Evolutionary conservation across 345 rosid species (phyloP).

Genomic region (Ceriops decandra): DNA sequence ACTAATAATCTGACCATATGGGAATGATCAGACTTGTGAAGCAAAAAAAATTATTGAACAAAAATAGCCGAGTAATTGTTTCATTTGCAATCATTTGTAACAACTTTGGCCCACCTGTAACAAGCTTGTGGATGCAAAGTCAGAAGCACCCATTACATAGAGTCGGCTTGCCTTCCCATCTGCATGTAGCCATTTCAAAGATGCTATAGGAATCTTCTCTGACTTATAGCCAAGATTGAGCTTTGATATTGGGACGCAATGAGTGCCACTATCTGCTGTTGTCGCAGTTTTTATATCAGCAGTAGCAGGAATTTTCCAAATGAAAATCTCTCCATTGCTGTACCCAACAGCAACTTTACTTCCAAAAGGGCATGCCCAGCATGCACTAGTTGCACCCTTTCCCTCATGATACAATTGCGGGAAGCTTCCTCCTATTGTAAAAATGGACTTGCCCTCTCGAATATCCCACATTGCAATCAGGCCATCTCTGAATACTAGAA

Average conservation of each 20-base stretch:
- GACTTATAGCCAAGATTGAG: conserved; percentile 79
- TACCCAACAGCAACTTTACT: conserved; percentile 81
- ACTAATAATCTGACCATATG: no score
- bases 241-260: conserved; percentile 48
- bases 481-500: conserved; percentile 69
- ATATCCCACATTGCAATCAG: conserved; percentile 70
- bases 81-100: background rate
- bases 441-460: conserved; percentile 54
- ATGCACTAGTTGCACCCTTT: conserved; percentile 74
- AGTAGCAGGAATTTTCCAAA: conserved; percentile 57
- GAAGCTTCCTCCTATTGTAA: conserved; percentile 53
- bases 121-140: conserved; percentile 45
- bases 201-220: conserved; percentile 66
- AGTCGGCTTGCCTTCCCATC: conserved; percentile 78
- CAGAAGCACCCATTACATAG: conserved; percentile 56
- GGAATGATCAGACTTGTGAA: background rate
- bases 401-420: conserved; percentile 51
- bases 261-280: conserved; percentile 38
- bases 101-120: conserved; percentile 46
- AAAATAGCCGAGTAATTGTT: background rate
- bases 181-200: conserved; percentile 61
- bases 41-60: background rate
- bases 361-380: conserved; percentile 87
- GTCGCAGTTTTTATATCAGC: conserved; percentile 34
- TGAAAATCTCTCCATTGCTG: conserved; percentile 68